Evolutionary conservation across 441 rosid species (phyloP).

Genomic region (Populus hybrid): DNA sequence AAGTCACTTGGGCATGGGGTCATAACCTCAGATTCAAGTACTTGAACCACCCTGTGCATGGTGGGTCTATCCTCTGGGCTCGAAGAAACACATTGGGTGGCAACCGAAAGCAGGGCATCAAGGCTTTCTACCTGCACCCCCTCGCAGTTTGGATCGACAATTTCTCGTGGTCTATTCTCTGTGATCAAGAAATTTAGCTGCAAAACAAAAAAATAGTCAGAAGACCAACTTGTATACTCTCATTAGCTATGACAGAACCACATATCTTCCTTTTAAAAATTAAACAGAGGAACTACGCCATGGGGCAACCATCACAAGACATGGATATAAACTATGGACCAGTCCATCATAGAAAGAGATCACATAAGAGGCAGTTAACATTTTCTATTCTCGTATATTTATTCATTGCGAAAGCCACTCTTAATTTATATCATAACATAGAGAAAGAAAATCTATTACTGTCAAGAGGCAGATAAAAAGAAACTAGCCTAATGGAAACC

Average conservation of each 20-base stretch:
- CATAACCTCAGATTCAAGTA: slow-evolving; percentile 95
- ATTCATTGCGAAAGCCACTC: neutral
- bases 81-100: slow-evolving; percentile 78
- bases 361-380: neutral
- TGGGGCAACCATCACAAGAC: neutral
- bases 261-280: neutral
- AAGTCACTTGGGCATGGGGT: slow-evolving; percentile 98
- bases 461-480: neutral
- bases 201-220: slow-evolving; percentile 20
- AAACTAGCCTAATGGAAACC: neutral
- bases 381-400: neutral
- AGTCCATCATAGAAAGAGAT: neutral
- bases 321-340: neutral
- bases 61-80: too few species aligned
- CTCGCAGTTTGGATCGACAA: slow-evolving; percentile 72
- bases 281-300: neutral
- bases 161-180: slow-evolving; percentile 70
- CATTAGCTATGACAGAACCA: neutral
- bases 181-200: slow-evolving; percentile 81
- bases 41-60: slow-evolving; percentile 95
- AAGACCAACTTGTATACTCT: neutral
- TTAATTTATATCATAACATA: neutral
- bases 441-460: neutral
- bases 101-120: slow-evolving; percentile 77
- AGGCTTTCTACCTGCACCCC: slow-evolving; percentile 78